Evolutionary conservation across 2,329 filamentous ascomycete genomes (phyloP), one percentile per base, ranked within the genome.

Genomic region (Epichloe aotearoae): DNA sequence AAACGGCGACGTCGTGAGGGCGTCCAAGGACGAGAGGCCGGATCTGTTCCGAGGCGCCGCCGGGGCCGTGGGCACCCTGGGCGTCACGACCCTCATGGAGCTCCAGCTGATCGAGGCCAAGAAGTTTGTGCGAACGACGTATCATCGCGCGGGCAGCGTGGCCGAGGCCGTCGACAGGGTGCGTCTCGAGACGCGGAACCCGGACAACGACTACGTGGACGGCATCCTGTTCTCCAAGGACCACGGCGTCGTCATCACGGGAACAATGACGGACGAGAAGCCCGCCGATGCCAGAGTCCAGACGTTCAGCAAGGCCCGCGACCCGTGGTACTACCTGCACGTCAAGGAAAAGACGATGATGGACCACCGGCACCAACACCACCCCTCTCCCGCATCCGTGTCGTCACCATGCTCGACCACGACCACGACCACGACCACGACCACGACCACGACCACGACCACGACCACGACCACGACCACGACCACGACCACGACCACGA

Each of bases 281-380:
- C 73, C 72, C 3, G 55, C 59, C 2, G 61, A 57, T 15, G 57
- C 55, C 26, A 58, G 46, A 53, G 66, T 53, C 68, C 82, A 80
- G 73, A 81, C 74, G 6, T 77, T 80, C 45, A 76, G 70, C 59
- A 68, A 74, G 33, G 72, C 81, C 4, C 70, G 71, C 57, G 84
- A 90, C 60, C 82, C 84, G 2, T 89, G 86, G 86, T 88, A 82
- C 65, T 89, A 88, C 62, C 71, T 89, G 53, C 84, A 88, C 61
- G 84, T 78, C 17, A 68, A 76, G 58, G 69, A 76, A 39, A 62
- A 62, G 53, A 75, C 69, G 14, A 47, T 62, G 53, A 14, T 7
- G 23, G 6, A 23, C 23, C 6, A 23, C 20, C 20, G 1, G 1
- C 20, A 23, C 20, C 20, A 23, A 5, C 20, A 50, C 53, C 47